Evolutionary conservation across 106 monocot genomes (phyloP).

Genomic region (Cymbidium sinense): DNA sequence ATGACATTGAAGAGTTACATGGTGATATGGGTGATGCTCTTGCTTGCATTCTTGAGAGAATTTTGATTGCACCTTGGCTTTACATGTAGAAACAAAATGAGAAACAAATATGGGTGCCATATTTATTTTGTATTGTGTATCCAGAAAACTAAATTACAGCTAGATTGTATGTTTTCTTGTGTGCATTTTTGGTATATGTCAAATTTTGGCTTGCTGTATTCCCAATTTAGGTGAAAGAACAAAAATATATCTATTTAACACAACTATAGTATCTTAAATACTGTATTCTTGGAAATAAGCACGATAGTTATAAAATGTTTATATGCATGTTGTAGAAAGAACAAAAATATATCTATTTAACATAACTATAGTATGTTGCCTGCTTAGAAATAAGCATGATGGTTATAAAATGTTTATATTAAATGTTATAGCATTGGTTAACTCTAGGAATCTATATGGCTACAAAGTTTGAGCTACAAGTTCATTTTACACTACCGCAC

Average conservation of each 20-base stretch:
- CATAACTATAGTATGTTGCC: not conserved
- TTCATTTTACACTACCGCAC: not conserved
- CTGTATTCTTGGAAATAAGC: not conserved
- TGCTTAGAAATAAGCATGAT: not conserved
- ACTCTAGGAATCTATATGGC: not conserved
- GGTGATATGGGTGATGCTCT: no score
- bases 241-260: not conserved
- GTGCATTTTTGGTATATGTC: not conserved
- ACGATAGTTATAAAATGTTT: not conserved
- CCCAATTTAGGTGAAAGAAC: not conserved
- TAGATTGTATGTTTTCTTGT: not conserved
- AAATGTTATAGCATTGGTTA: not conserved
- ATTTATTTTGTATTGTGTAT: no score
- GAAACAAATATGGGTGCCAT: no score
- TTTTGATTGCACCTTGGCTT: no score
- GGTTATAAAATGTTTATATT: not conserved
- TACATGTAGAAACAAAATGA: no score
- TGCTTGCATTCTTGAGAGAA: no score
- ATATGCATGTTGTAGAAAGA: no score
- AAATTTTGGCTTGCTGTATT: not conserved
- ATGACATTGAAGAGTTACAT: no score
- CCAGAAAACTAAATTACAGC: no score
- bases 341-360: not conserved
- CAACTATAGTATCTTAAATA: not conserved
- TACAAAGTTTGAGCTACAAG: conserved; percentile 1